Evolutionary conservation across 208 protist species (phyloP).

Genomic region (Acanthamoeba royreba): DNA sequence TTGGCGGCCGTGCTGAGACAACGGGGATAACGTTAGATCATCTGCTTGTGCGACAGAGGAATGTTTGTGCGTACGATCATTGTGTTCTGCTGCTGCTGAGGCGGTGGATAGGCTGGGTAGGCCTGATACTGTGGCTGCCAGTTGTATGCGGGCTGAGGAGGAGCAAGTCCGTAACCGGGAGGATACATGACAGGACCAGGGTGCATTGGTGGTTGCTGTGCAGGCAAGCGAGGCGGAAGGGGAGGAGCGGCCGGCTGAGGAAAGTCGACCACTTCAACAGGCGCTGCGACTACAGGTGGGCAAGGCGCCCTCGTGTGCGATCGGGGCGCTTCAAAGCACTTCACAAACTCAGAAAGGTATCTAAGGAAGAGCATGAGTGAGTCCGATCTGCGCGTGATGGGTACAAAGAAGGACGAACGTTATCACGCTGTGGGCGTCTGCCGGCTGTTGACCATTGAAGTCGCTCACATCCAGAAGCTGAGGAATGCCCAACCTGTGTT

Average conservation of each 20-base stretch:
- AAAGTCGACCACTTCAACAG: not conserved
- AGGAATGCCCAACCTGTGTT: slow-evolving; percentile 74
- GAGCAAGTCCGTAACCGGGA: not conserved
- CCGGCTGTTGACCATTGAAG: not conserved
- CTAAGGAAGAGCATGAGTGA: not conserved
- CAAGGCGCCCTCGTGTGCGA: not conserved
- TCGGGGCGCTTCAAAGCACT: not conserved
- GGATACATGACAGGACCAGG: not conserved
- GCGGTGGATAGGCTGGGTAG: no score
- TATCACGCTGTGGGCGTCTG: not conserved
- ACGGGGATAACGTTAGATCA: no score
- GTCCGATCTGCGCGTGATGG: no score
- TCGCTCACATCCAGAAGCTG: slow-evolving; percentile 76
- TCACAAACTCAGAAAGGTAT: not conserved
- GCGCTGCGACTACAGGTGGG: not conserved
- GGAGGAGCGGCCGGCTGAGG: not conserved
- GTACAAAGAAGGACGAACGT: no score
- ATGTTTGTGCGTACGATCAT: no score
- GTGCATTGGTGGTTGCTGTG: not conserved
- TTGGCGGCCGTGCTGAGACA: no score
- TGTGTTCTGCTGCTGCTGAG: no score
- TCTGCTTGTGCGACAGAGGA: no score
- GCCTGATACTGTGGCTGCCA: no score
- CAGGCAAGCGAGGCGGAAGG: not conserved
- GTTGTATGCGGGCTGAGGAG: no score